A percentile compares a stretch with the other conserved stretches of the same genome.
These are phyloP conservation scores for Sordariomycetes sp. DNA, from an alignment of 2,329 filamentous ascomycete genomes.

Conservation along the genomic window DNA sequence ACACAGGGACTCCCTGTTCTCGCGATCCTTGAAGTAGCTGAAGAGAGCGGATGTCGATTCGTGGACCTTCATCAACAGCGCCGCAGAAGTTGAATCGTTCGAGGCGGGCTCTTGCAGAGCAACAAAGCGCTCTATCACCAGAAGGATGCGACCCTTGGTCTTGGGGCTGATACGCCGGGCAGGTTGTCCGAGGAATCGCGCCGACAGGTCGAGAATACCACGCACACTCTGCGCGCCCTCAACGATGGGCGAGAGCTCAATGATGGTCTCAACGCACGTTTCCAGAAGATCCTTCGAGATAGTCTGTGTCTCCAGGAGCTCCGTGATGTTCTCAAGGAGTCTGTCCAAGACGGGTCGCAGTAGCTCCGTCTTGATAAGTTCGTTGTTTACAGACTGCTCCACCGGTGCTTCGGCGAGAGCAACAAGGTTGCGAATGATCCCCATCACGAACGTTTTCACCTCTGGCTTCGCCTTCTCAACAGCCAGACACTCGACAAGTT, in stretches of 20 bases:
- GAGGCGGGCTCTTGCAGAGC: conserved; percentile 39
- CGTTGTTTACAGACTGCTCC: conserved; percentile 40
- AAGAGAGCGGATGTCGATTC: conserved; percentile 69
- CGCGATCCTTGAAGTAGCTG: conserved; percentile 75
- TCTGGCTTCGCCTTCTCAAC: conserved; percentile 69
- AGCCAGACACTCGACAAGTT: conserved; percentile 59
- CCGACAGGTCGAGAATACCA: conserved; percentile 68
- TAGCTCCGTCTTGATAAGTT: conserved; percentile 40
- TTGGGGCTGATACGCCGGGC: conserved; percentile 68
- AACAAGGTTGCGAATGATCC: conserved; percentile 59
- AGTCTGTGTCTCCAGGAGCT: conserved; percentile 46
- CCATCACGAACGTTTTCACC: conserved; percentile 71
- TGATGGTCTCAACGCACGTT: conserved; percentile 64
- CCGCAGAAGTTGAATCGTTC: conserved; percentile 22
- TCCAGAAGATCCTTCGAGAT: conserved; percentile 65
- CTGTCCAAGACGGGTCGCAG: conserved; percentile 42
- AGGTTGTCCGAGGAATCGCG: conserved; percentile 76
- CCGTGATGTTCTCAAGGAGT: conserved; percentile 54
- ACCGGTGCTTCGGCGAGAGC: conserved; percentile 42
- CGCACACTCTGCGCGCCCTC: conserved; percentile 54
- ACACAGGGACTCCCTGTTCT: conserved; percentile 62
- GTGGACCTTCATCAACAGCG: conserved; percentile 17
- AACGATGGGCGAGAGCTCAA: conserved; percentile 61
- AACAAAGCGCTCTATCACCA: conserved; percentile 71
- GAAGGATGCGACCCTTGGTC: conserved; percentile 68